Evolutionary conservation across 768 basidiomycete genomes (phyloP).

Genomic region (Termitomyces sp.): DNA sequence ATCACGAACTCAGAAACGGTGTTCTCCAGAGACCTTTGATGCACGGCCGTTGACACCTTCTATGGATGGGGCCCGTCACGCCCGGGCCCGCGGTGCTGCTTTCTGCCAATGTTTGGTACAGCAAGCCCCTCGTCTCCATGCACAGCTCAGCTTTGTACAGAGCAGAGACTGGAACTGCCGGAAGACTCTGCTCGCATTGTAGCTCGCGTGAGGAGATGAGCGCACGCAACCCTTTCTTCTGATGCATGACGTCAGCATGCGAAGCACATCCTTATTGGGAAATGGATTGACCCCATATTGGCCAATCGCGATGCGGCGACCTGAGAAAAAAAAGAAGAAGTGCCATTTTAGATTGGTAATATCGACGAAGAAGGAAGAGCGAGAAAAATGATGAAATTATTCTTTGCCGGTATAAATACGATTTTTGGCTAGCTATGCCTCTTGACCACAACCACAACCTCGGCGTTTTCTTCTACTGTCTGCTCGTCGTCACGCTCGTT

Average conservation of each 20-base stretch:
- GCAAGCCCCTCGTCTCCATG: background rate
- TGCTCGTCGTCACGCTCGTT: background rate
- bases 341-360: conserved; percentile 15
- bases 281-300: background rate
- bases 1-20: background rate
- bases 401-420: conserved; percentile 24
- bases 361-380: conserved; percentile 2
- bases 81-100: conserved; percentile 1
- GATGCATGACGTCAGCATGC: background rate
- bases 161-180: background rate
- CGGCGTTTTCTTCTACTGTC: background rate
- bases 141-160: background rate
- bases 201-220: background rate
- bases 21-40: conserved; percentile 5
- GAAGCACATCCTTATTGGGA: background rate
- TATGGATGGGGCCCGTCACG: background rate
- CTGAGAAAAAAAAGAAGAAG: background rate
- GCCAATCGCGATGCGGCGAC: background rate
- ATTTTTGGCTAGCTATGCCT: conserved; percentile 23
- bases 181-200: background rate
- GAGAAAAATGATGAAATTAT: background rate
- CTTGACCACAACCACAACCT: conserved; percentile 36
- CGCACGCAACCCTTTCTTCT: background rate
- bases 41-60: conserved; percentile 10
- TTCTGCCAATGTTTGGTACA: background rate